Conservation (phyloP, 495 filamentous ascomycete genomes). For the Lasiosphaeria miniovina region DNA sequence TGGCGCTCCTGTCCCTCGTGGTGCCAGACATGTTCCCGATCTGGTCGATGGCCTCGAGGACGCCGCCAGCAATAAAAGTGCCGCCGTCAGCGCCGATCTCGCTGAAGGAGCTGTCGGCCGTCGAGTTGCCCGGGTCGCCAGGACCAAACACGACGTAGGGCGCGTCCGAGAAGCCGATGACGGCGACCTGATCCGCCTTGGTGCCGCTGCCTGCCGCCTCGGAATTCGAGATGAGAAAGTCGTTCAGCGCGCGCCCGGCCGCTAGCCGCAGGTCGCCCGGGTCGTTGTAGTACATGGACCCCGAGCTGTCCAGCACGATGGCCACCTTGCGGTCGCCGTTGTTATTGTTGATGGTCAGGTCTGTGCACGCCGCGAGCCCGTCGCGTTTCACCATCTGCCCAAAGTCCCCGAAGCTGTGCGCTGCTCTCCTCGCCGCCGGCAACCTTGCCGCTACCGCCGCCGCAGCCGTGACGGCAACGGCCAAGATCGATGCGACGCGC, state of each 20-base stretch:
- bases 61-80: constrained; percentile 23
- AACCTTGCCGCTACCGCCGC: too few relatives aligned
- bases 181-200: constrained; percentile 28
- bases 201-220: constrained; percentile 14
- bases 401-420: too few relatives aligned
- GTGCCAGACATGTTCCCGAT: constrained; percentile 14
- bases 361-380: constrained; percentile 9
- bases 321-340: constrained; percentile 20
- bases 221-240: constrained; percentile 25
- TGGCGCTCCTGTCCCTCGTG: constrained; percentile 25
- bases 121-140: constrained; percentile 27
- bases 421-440: too few relatives aligned
- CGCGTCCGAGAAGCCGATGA: constrained; percentile 26
- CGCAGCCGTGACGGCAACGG: too few relatives aligned
- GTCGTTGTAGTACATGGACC: constrained; percentile 27
- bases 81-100: constrained; percentile 10
- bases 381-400: background rate
- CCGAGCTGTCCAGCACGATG: constrained; percentile 25
- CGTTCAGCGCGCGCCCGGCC: constrained; percentile 25
- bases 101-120: constrained; percentile 11
- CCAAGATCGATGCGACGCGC: too few relatives aligned
- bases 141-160: constrained; percentile 24
- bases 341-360: constrained; percentile 29
- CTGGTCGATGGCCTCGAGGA: constrained; percentile 25
- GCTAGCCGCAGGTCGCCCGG: constrained; percentile 27